Base-by-base conservation (phyloP, 768 basidiomycete genomes). In the Leccinum imitatum region DNA sequence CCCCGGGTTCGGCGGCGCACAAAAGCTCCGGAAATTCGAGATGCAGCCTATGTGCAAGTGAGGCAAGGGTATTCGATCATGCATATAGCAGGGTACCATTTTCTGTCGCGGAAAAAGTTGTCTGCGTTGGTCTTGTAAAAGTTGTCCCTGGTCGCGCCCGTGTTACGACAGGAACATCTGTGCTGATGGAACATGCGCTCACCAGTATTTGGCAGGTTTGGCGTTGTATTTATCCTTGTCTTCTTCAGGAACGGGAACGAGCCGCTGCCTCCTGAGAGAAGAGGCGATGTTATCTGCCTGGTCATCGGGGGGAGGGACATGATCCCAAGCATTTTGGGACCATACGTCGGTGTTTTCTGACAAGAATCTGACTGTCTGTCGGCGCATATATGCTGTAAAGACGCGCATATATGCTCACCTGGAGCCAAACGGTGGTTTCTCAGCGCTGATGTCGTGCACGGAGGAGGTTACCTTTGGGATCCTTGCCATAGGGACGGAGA, bases 1-100 rank as follows among this genome's bases (percentile, higher is more conserved):
- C 91, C 63, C 89, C 83, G 3, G 84, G 77, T 63, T 86, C 79
- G 13, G 89, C 82, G 1, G 89, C 87, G 11, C 80, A 80, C 25
- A 90, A 77, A 21, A 98, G 81, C 67, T 98, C 95, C 0, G 91
- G 91, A 67, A 98, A 98, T 73, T 99, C 97, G n/a, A 92, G 85
- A 65, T 91, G 85, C 31, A 98, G 79, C 96, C 89, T 91, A 31
- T 0, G 5, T 39, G 35, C 7, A 57, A 53, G 47, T 70, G 33
- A 63, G 59, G 11, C 39, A 7, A 54, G 6, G 13, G 19, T 17
- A 21, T 1, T 31, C 13, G 27, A 47, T 53, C 50, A 21, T 52
- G 50, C 2, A 35, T 19, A 25, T 3, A 1, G 37, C 55, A 6
- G 1, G 3, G 17, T 69, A 86, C 90, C 97, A 99, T 78, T 93